Evolutionary conservation across 352 stramenopile species (phyloP), one percentile per base, ranked within the genome.

Genomic region (Pythium guiyangense): DNA sequence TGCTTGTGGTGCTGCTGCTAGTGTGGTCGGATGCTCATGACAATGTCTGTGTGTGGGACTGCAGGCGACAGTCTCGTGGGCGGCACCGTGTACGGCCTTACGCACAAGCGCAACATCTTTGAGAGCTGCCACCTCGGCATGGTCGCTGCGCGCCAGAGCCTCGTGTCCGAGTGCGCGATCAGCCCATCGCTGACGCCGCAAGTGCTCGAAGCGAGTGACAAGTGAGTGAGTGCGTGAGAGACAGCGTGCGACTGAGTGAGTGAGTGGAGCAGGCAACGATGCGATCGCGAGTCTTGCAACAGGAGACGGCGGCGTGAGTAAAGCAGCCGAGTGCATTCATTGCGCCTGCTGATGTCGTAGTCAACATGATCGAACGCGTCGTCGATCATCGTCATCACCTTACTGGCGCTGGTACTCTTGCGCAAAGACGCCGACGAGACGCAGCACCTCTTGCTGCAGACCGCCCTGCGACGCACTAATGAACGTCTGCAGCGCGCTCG

Each of bases 41-140:
- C 3, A 22, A 17, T 35, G 18, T 22, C 22, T 42, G 46, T 22
- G 45, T 52, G 35, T 22, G 14, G 12, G 55, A 29, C n/a, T 29
- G 60, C 57, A 88, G 82, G 83, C 20, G 83, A 91, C 57, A 89
- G 73, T 40, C 64, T 93, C 57, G 83, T 93, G 27, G 83, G 80
- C 14, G 83, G 83, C 9, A 90, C 80, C 3, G 77, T 93, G 37
- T 93, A 87, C 47, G 83, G 83, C 1, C 73, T 93, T 47, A 54
- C 89, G 62, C 64, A 83, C 60, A 63, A 66, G 37, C 51, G 84
- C 48, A 64, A 88, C 50, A 71, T 93, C 56, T 77, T 80, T 49
- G 62, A 70, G 50, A 90, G 79, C 54, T 85, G 73, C 54, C 81
- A 93, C 37, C 60, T 91, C 39, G 83, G 83, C 8, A 93, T 93